Evolutionary conservation across 257 asterid genomes (phyloP), one percentile per base, ranked within the genome.

Genomic region (Rhazya stricta): DNA sequence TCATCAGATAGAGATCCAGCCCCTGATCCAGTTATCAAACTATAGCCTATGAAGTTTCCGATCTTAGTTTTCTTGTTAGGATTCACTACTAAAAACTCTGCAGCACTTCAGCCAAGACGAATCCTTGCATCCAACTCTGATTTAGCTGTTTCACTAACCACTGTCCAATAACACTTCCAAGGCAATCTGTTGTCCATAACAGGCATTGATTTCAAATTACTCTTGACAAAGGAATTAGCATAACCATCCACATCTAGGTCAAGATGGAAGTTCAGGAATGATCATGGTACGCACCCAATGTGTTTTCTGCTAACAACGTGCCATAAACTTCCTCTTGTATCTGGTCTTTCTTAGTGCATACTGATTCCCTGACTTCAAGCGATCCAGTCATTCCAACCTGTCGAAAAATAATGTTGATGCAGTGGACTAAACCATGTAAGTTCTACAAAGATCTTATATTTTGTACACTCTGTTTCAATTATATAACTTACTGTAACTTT

Each of bases 311-410:
- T 0, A 91, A 84, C 2, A 91, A 61, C 37, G 91, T 85, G 41
- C 96, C 96, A 7, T 84, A 83, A 43, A 76, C 76, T 32, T 78
- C 78, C 13, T 74, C 72, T 1, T 54, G 65, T 71, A 80, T 81
- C 60, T 84, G 82, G 46, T 78, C 82, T 46, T 45, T 73, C 77
- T 86, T 79, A 9, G 87, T 86, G 79, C 86, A 87, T 36, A 23
- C 6, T 0, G 89, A 77, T 78, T 87, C 96, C 80, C 84, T 85
- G 41, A 78, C 88, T 77, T 80, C 91, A 30, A 91, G 90, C 45
- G 89, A 7, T 37, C 97, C 94, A 0, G 85, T 83, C 79, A 89
- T 13, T 15, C 94, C 91, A 34, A 87, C 81, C 91, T 90, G 51
- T 23, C 50, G 48, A 34, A 36, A 54, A 9, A 65, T 12, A 62